Percentiles rank a stretch among this genome's conserved stretches.
phyloP scores from a whole-genome alignment of 208 protist genomes.

The Blechomonas ayalai region DNA sequence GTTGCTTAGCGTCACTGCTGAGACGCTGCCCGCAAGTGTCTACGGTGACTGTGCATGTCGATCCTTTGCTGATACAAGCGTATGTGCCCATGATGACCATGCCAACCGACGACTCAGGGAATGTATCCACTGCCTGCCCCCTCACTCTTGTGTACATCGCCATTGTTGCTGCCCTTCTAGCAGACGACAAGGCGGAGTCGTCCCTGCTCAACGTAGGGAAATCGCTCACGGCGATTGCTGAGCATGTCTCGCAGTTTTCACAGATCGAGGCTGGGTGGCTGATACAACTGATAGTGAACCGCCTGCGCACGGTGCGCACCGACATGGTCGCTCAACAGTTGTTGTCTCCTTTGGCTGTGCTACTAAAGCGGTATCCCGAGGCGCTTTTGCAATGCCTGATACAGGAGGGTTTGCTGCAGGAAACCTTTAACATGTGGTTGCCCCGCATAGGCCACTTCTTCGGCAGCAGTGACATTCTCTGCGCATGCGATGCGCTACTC shows the following conservation, averaged over 20 bases:
- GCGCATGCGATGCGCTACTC: conserved; percentile 33
- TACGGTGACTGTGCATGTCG: conserved; percentile 7
- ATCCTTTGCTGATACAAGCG: conserved; percentile 1
- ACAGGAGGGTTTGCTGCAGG: conserved; percentile 18
- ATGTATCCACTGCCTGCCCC: conserved; percentile 11
- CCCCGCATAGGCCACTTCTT: conserved; percentile 24
- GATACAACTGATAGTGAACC: conserved; percentile 23
- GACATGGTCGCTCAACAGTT: conserved; percentile 45
- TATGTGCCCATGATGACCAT: background rate
- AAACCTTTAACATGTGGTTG: conserved; percentile 38
- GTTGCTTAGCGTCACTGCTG: conserved; percentile 43
- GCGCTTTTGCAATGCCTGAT: conserved; percentile 26
- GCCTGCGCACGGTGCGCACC: conserved; percentile 28
- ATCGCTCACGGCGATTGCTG: conserved; percentile 30
- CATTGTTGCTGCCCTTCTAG: conserved; percentile 31
- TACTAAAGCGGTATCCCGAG: conserved; percentile 31
- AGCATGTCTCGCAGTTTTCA: conserved; percentile 19
- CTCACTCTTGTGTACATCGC: conserved; percentile 38
- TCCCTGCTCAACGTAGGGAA: conserved; percentile 39
- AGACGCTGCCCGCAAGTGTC: conserved; percentile 25
- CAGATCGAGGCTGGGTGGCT: conserved; percentile 24
- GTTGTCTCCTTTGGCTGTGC: conserved; percentile 36
- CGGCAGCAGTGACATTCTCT: conserved; percentile 11
- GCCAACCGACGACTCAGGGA: background rate
- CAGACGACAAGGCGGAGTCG: conserved; percentile 16